Evolutionary conservation across 2,329 filamentous ascomycete species (phyloP).

Genomic region (Ascochyta rabiei): DNA sequence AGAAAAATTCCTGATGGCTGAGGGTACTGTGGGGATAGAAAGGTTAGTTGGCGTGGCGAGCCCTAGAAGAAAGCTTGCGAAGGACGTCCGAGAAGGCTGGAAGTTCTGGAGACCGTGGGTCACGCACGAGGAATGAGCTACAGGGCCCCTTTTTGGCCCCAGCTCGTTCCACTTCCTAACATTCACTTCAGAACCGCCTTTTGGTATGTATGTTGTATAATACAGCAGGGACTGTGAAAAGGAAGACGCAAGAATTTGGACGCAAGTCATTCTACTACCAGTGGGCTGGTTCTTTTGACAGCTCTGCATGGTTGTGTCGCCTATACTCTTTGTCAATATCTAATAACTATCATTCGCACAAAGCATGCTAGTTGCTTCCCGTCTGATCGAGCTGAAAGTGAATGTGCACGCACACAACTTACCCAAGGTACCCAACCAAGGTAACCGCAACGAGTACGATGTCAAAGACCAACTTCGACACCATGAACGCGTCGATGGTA

Average conservation of each 20-base stretch:
- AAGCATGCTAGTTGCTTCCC: too few species aligned
- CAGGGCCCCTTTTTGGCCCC: neutral
- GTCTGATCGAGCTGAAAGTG: too few species aligned
- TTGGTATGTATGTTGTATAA: slow-evolving; percentile 13
- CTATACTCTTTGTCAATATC: slow-evolving; percentile 11
- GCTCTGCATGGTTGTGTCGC: neutral
- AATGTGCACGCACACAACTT: too few species aligned
- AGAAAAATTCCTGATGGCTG: slow-evolving; percentile 83
- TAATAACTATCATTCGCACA: slow-evolving; percentile 1
- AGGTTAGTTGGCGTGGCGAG: slow-evolving; percentile 75
- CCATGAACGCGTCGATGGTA: neutral
- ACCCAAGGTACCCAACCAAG: too few species aligned
- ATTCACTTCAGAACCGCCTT: slow-evolving; percentile 14
- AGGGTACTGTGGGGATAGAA: slow-evolving; percentile 85
- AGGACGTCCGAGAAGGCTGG: slow-evolving; percentile 48
- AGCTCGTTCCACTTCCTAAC: neutral
- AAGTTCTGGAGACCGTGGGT: slow-evolving; percentile 51
- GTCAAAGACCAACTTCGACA: neutral
- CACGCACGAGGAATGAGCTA: slow-evolving; percentile 19
- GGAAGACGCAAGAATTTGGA: slow-evolving; percentile 9
- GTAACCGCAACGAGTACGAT: neutral
- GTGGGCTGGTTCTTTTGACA: neutral
- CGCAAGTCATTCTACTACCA: slow-evolving; percentile 5
- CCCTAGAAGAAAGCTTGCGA: slow-evolving; percentile 30
- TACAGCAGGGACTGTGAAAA: slow-evolving; percentile 1